Conservation (phyloP, 2,329 filamentous ascomycete genomes). For the Fusarium verrucosum region DNA sequence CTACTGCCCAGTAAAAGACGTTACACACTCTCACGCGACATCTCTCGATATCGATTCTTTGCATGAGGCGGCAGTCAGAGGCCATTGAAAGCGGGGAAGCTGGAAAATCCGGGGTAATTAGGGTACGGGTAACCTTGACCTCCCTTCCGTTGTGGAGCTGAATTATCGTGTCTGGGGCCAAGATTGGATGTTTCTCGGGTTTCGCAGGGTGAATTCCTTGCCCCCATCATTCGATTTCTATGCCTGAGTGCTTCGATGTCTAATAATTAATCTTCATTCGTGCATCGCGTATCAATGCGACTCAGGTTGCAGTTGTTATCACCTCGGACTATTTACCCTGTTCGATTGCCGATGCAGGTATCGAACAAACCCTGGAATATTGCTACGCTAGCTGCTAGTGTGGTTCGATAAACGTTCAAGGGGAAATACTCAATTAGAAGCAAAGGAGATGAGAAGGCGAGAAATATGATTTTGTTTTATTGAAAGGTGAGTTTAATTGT, state of each 20-base stretch:
- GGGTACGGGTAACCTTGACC: slow-evolving; percentile 33
- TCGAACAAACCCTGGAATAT: not conserved
- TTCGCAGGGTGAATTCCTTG: not conserved
- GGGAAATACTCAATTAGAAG: not conserved
- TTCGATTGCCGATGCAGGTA: not conserved
- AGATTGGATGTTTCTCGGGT: slow-evolving; percentile 20
- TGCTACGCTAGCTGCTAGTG: slow-evolving; percentile 2
- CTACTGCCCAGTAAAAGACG: not conserved
- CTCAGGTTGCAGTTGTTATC: not conserved
- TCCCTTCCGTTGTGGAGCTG: slow-evolving; percentile 38
- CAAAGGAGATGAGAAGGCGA: not conserved
- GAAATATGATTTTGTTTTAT: too few species aligned
- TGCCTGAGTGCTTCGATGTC: slow-evolving; percentile 26
- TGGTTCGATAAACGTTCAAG: not conserved
- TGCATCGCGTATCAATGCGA: not conserved
- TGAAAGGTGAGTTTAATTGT: too few species aligned
- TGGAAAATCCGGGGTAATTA: slow-evolving; percentile 46
- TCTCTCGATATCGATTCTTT: not conserved
- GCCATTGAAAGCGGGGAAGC: slow-evolving; percentile 30
- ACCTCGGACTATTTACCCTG: not conserved
- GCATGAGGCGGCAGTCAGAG: slow-evolving; percentile 26
- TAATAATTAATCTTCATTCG: not conserved
- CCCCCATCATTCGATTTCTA: slow-evolving; percentile 30
- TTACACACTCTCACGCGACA: slow-evolving; percentile 22
- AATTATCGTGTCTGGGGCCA: not conserved